Conservation (phyloP, 1,284 basidiomycete species). For the Golubevia sp. region DNA sequence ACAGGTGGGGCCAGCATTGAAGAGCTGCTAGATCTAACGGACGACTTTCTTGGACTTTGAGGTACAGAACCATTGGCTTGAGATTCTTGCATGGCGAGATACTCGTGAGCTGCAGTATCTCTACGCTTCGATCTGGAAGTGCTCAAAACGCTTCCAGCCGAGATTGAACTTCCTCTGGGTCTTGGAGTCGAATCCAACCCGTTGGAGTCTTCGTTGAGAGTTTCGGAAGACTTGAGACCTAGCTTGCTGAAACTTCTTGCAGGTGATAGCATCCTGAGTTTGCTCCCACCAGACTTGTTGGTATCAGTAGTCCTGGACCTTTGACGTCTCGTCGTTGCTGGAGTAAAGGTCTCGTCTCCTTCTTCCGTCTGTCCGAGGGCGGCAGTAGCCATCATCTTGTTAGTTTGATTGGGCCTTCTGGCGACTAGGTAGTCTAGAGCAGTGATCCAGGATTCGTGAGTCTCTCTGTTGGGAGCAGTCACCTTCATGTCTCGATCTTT, state of each 20-base stretch:
- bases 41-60: neutral
- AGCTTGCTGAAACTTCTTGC: slow-evolving; percentile 16
- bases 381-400: slow-evolving; percentile 2
- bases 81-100: slow-evolving; percentile 8
- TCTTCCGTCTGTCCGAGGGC: neutral
- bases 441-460: slow-evolving; percentile 54
- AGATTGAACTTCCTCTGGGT: slow-evolving; percentile 17
- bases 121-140: slow-evolving; percentile 21
- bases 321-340: neutral
- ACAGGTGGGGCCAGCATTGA: neutral
- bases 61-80: neutral
- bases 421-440: slow-evolving; percentile 49
- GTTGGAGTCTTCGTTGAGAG: slow-evolving; percentile 12
- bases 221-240: slow-evolving; percentile 8
- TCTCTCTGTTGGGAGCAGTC: slow-evolving; percentile 47
- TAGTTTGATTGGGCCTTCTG: neutral
- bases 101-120: slow-evolving; percentile 38
- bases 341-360: neutral
- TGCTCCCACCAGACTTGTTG: neutral
- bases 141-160: slow-evolving; percentile 18
- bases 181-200: slow-evolving; percentile 31
- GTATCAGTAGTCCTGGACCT: neutral
- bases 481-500: slow-evolving; percentile 52
- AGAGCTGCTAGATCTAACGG: neutral
- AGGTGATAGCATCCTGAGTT: slow-evolving; percentile 10